Evolutionary conservation across 441 rosid species (phyloP).

Genomic region (Arabidopsis lyrata): DNA sequence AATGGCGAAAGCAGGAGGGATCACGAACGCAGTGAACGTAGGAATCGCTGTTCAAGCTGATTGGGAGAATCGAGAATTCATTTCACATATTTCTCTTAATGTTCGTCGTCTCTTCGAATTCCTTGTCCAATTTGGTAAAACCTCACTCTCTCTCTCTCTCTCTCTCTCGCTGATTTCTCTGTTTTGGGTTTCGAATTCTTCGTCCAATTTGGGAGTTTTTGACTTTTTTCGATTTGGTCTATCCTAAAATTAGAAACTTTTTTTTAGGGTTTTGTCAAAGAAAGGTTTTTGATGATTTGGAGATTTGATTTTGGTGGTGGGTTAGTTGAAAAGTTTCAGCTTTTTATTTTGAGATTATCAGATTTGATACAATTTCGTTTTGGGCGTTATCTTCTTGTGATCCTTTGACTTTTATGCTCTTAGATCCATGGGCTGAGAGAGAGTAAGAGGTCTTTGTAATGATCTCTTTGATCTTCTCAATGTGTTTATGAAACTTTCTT

Average conservation of each 20-base stretch:
- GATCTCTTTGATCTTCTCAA: neutral
- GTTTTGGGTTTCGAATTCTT: neutral
- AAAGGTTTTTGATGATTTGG: constrained; percentile 4
- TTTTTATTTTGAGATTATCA: neutral
- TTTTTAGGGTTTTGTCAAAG: constrained; percentile 18
- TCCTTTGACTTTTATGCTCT: constrained; percentile 18
- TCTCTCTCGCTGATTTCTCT: neutral
- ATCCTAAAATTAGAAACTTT: constrained; percentile 43
- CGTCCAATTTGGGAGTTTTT: neutral
- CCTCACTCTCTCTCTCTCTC: neutral
- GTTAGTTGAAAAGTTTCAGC: constrained; percentile 14
- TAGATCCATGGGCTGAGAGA: constrained; percentile 11
- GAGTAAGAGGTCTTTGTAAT: neutral
- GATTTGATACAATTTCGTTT: neutral
- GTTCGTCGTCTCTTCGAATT: constrained; percentile 99
- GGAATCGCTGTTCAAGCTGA: constrained; percentile 99
- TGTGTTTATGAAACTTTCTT: constrained; percentile 24
- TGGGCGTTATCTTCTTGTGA: constrained; percentile 6
- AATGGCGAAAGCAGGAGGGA: constrained; percentile 98
- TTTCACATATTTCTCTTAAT: constrained; percentile 95
- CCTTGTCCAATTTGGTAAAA: constrained; percentile 92
- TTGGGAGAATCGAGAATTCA: constrained; percentile 99
- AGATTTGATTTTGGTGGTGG: constrained; percentile 21
- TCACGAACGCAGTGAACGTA: constrained; percentile 93
- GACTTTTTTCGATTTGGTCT: neutral